Percentiles rank a stretch among this genome's conserved stretches.
phyloP scores from a whole-genome alignment of 2,329 filamentous ascomycete species.

The Daldinia sp. region DNA sequence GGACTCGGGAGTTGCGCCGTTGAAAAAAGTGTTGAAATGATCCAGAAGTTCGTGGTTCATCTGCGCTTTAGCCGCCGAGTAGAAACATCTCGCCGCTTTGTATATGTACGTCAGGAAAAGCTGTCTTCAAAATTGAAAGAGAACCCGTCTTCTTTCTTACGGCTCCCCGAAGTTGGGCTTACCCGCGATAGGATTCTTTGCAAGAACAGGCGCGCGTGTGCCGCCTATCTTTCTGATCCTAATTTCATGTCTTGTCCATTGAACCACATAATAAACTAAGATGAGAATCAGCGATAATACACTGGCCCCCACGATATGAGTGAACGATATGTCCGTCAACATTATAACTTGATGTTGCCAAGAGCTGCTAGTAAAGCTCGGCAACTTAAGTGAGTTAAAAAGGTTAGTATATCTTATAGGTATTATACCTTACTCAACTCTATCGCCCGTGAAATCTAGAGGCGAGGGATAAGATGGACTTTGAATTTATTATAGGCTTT shows the following conservation, averaged over 20 bases:
- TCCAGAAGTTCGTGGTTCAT: slow-evolving; percentile 52
- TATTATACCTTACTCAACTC: background rate
- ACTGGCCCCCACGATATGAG: slow-evolving; percentile 17
- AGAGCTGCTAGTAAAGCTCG: background rate
- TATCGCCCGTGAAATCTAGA: background rate
- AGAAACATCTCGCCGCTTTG: slow-evolving; percentile 46
- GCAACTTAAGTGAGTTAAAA: background rate
- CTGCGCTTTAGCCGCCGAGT: slow-evolving; percentile 48
- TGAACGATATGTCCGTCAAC: slow-evolving; percentile 32
- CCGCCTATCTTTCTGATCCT: slow-evolving; percentile 52
- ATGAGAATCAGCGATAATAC: slow-evolving; percentile 16
- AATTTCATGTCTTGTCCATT: slow-evolving; percentile 42
- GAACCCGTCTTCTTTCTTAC: background rate
- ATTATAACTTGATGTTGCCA: slow-evolving; percentile 18
- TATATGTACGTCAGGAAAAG: slow-evolving; percentile 6
- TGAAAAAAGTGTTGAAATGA: slow-evolving; percentile 50
- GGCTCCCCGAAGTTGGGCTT: slow-evolving; percentile 21
- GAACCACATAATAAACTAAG: slow-evolving; percentile 34
- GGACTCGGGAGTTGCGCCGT: slow-evolving; percentile 48
- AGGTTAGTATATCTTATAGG: background rate
- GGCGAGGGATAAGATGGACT: background rate
- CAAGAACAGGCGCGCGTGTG: slow-evolving; percentile 51
- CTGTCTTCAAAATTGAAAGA: background rate
- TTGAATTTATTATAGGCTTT: background rate
- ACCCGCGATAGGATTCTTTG: slow-evolving; percentile 54